A percentile compares a stretch with the other conserved stretches of the same genome.
Evolutionary conservation across 495 filamentous ascomycete species (phyloP).

Genomic region (Lepidopterella palustris): DNA sequence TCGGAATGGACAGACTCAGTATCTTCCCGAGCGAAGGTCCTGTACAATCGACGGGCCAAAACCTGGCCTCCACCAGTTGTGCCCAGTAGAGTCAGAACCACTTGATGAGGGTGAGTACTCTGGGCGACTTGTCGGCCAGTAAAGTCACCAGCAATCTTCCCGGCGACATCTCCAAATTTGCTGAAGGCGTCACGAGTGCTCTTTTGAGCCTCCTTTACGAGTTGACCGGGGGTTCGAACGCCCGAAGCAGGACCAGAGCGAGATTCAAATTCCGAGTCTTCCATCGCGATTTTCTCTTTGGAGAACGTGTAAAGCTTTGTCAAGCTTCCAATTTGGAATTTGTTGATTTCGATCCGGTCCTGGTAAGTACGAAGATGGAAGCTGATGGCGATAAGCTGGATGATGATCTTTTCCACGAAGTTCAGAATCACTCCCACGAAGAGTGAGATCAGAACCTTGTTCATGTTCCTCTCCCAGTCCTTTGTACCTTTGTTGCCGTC

Average conservation of each 20-base stretch:
- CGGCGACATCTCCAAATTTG: slow-evolving; percentile 82
- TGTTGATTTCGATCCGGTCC: slow-evolving; percentile 87
- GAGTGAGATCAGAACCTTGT: slow-evolving; percentile 79
- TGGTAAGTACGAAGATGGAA: slow-evolving; percentile 91
- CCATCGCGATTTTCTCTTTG: slow-evolving; percentile 61
- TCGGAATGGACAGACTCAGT: slow-evolving; percentile 68
- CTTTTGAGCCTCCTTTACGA: slow-evolving; percentile 56
- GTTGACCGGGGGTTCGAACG: slow-evolving; percentile 59
- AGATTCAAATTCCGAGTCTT: slow-evolving; percentile 66
- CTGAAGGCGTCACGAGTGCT: slow-evolving; percentile 66
- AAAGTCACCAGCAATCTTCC: slow-evolving; percentile 89
- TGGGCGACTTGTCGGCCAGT: slow-evolving; percentile 70
- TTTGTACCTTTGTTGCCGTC: slow-evolving; percentile 47
- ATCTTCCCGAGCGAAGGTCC: slow-evolving; percentile 71
- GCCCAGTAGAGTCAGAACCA: slow-evolving; percentile 65
- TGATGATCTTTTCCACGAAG: slow-evolving; percentile 85
- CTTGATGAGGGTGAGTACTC: slow-evolving; percentile 77
- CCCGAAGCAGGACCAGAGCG: slow-evolving; percentile 48
- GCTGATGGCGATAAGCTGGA: slow-evolving; percentile 88
- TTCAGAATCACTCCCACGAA: slow-evolving; percentile 79
- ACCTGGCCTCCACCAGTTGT: slow-evolving; percentile 72
- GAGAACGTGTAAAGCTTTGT: slow-evolving; percentile 79
- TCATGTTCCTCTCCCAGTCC: slow-evolving; percentile 68
- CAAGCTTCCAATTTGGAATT: slow-evolving; percentile 75
- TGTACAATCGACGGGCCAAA: slow-evolving; percentile 86